Conservation (phyloP, 176 grass and related monocot species). For the Puya raimondii region DNA sequence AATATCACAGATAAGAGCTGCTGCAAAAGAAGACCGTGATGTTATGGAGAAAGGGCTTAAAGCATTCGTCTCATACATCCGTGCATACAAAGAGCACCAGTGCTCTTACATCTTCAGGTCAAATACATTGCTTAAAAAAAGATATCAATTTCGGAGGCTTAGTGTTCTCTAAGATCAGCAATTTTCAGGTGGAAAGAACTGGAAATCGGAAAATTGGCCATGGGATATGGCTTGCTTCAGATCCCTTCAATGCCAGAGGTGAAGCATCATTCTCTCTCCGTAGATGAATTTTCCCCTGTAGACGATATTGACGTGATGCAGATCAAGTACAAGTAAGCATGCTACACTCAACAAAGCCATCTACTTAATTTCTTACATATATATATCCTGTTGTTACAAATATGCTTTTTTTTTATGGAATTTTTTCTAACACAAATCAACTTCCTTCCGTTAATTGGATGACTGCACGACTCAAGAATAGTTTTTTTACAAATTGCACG, state of each 20-base stretch:
- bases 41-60: slow-evolving; percentile 93
- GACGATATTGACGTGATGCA: slow-evolving; percentile 42
- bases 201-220: slow-evolving; percentile 79
- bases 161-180: not conserved
- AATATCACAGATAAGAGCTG: slow-evolving; percentile 58
- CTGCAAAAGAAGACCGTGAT: slow-evolving; percentile 72
- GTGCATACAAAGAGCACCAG: slow-evolving; percentile 95
- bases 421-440: slow-evolving; percentile 2
- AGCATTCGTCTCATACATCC: slow-evolving; percentile 87
- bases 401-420: not conserved
- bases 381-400: not conserved
- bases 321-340: slow-evolving; percentile 92
- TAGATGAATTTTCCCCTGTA: slow-evolving; percentile 59
- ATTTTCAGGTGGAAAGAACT: slow-evolving; percentile 72
- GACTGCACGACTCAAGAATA: too few relatives aligned
- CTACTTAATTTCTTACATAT: not conserved
- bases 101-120: slow-evolving; percentile 84
- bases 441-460: too few relatives aligned
- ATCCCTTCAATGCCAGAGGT: slow-evolving; percentile 92
- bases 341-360: slow-evolving; percentile 1
- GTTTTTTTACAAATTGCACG: too few relatives aligned
- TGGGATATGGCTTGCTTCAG: slow-evolving; percentile 91
- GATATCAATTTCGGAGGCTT: not conserved
- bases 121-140: slow-evolving; percentile 3
- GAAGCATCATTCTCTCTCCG: slow-evolving; percentile 83